Evolutionary conservation across 2,329 filamentous ascomycete genomes (phyloP).

Genomic region (Chaetomiaceae sp.): DNA sequence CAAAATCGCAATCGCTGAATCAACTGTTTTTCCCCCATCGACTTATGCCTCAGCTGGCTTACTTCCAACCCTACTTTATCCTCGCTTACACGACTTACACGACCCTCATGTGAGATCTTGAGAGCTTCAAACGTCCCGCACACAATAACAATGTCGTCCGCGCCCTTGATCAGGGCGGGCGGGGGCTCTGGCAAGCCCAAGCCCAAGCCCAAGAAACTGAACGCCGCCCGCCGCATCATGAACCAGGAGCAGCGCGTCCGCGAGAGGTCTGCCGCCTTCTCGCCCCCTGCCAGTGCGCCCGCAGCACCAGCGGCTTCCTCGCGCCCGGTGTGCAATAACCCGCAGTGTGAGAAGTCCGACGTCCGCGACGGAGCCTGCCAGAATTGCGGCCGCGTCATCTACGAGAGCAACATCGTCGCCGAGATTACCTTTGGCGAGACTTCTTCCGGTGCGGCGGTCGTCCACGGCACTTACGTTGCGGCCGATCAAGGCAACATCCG

Average conservation of each 20-base stretch:
- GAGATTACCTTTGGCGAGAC: conserved; percentile 90
- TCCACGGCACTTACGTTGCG: conserved; percentile 83
- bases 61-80: background rate
- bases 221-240: conserved; percentile 25
- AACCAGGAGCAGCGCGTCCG: conserved; percentile 21
- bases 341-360: conserved; percentile 51
- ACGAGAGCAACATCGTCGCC: conserved; percentile 82
- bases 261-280: conserved; percentile 17
- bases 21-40: no score
- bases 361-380: conserved; percentile 66
- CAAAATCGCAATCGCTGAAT: no score
- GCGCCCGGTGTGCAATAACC: conserved; percentile 51
- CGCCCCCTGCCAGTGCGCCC: conserved; percentile 14
- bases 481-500: conserved; percentile 79
- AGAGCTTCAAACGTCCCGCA: background rate
- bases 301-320: conserved; percentile 25
- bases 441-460: conserved; percentile 75
- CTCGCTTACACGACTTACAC: conserved; percentile 1
- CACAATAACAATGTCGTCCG: conserved; percentile 11
- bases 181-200: conserved; percentile 19
- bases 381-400: conserved; percentile 77
- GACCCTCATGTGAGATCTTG: background rate
- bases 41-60: no score
- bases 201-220: conserved; percentile 21
- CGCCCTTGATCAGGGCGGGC: conserved; percentile 8